phyloP scores from a whole-genome alignment of 2,329 filamentous ascomycete species.

The Hypomyces perniciosus region DNA sequence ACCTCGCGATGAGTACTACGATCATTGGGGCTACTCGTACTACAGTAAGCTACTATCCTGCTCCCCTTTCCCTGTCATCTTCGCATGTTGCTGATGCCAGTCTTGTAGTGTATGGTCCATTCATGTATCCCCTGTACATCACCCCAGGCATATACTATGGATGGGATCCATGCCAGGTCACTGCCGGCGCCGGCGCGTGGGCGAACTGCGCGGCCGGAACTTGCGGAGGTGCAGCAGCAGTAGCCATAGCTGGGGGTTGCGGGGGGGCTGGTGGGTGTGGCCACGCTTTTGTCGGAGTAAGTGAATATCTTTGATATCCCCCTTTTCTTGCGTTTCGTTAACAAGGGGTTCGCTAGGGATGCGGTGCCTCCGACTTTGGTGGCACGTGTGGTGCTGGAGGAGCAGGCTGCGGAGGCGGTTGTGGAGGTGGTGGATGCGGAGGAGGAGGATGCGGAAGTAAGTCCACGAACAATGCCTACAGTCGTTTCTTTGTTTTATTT shows the following conservation, averaged over 20 bases:
- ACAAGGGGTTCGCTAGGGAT: too few relatives aligned
- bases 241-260: constrained; percentile 34
- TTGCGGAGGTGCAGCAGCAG: constrained; percentile 38
- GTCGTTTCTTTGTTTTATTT: neutral
- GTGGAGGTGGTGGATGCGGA: constrained; percentile 31
- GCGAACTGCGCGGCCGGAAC: constrained; percentile 41
- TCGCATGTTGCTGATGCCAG: neutral
- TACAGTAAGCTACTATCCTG: constrained; percentile 23
- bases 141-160: constrained; percentile 42
- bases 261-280: constrained; percentile 18
- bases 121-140: constrained; percentile 37
- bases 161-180: constrained; percentile 32
- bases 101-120: constrained; percentile 40
- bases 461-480: neutral
- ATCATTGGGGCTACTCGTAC: constrained; percentile 51
- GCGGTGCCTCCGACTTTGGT: too few relatives aligned
- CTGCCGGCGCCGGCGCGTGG: constrained; percentile 29
- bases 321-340: neutral
- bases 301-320: neutral
- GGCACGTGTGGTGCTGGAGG: neutral
- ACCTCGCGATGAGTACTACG: constrained; percentile 41
- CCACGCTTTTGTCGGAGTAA: neutral
- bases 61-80: neutral
- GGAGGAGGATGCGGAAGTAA: constrained; percentile 25
- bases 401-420: neutral